A percentile compares a stretch with the other conserved stretches of the same genome.
phyloP scores from a whole-genome alignment of 257 asterid genomes.

The Haberlea rhodopensis region DNA sequence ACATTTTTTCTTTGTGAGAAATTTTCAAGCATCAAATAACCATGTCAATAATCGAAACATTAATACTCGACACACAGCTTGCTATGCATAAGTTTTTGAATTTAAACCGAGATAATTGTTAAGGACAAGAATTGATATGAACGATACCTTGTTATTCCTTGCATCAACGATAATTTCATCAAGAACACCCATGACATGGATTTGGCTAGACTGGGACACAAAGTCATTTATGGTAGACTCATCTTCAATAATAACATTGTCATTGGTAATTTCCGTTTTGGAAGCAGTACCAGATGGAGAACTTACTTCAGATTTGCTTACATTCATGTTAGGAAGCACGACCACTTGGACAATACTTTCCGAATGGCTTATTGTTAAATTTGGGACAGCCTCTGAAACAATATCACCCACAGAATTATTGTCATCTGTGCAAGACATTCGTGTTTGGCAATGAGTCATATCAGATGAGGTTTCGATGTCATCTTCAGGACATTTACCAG shows the following conservation, averaged over 20 bases:
- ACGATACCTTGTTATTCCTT: conserved; percentile 65
- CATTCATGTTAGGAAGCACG: conserved; percentile 30
- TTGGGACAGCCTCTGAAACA: conserved; percentile 24
- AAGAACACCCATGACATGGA: conserved; percentile 44
- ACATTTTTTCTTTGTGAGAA: too few relatives aligned
- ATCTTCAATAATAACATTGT: conserved; percentile 28
- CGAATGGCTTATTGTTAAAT: conserved; percentile 17
- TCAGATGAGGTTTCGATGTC: neutral
- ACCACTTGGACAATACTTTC: conserved; percentile 35
- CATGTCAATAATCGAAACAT: neutral
- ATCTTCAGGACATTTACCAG: neutral
- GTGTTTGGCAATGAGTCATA: neutral
- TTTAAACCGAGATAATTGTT: neutral
- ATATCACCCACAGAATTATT: conserved; percentile 14
- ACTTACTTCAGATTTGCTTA: conserved; percentile 25
- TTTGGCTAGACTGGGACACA: conserved; percentile 51
- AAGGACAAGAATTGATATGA: conserved; percentile 8
- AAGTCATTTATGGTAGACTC: conserved; percentile 31
- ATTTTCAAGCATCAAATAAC: neutral
- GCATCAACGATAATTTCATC: conserved; percentile 69
- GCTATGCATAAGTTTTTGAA: neutral
- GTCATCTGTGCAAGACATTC: neutral
- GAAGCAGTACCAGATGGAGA: conserved; percentile 28
- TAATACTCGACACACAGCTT: neutral
- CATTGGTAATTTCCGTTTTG: conserved; percentile 25